phyloP scores from a whole-genome alignment of 768 basidiomycete genomes.

The Phylloporus rhodoxanthus region DNA sequence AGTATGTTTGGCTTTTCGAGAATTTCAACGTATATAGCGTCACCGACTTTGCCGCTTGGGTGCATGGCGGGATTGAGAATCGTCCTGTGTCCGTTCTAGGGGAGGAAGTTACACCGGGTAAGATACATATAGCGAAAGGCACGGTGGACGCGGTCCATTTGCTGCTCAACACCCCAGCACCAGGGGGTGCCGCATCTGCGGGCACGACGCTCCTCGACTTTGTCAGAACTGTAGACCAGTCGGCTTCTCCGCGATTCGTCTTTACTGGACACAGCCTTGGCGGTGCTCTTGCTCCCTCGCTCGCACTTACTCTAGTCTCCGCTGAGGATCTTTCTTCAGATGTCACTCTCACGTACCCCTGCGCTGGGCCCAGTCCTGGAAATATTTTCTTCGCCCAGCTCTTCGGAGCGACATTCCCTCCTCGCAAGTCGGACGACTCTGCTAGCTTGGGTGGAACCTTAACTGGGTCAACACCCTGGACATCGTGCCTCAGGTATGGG shows the following conservation, averaged over 20 bases:
- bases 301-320: conserved; percentile 3
- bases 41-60: conserved; percentile 5
- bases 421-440: not conserved
- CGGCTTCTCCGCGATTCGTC: not conserved
- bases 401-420: not conserved
- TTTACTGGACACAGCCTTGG: conserved; percentile 4
- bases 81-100: not conserved
- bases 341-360: conserved; percentile 3
- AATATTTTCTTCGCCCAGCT: not conserved
- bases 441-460: not conserved
- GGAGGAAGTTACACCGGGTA: not conserved
- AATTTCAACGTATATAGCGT: conserved; percentile 2
- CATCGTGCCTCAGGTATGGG: not conserved
- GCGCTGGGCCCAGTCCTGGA: conserved; percentile 11
- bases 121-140: conserved; percentile 1
- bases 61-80: not conserved
- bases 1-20: not conserved
- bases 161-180: not conserved
- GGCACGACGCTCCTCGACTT: conserved; percentile 4
- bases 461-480: not conserved
- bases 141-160: not conserved
- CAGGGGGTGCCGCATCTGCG: not conserved
- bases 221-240: not conserved
- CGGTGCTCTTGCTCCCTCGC: conserved; percentile 3
- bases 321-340: not conserved